A percentile compares a stretch with the other conserved stretches of the same genome.
Evolutionary conservation across 2,329 filamentous ascomycete genomes (phyloP).

Genomic region (Talaromyces sp.): DNA sequence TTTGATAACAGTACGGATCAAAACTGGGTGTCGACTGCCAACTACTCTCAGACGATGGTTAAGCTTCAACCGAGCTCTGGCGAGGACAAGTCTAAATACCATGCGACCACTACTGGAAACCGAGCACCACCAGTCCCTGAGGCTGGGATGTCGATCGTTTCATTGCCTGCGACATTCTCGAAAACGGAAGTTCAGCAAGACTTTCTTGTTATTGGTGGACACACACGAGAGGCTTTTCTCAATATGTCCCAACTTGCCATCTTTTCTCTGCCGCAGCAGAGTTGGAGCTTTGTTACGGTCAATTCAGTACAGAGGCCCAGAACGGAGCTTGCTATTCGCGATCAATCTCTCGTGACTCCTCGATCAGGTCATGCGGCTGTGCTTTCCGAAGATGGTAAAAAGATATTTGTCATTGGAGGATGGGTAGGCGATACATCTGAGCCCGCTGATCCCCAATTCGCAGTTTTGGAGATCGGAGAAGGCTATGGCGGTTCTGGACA

Average conservation of each 20-base stretch:
- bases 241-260: constrained; percentile 92
- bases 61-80: constrained; percentile 51
- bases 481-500: constrained; percentile 62
- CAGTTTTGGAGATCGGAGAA: constrained; percentile 72
- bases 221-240: constrained; percentile 80
- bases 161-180: constrained; percentile 69
- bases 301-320: constrained; percentile 48
- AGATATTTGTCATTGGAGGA: constrained; percentile 80
- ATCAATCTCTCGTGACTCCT: constrained; percentile 66
- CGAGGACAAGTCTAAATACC: constrained; percentile 32
- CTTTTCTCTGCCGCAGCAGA: constrained; percentile 82
- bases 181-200: constrained; percentile 69
- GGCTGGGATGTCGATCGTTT: constrained; percentile 83
- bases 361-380: constrained; percentile 88
- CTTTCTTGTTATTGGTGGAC: constrained; percentile 82
- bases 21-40: constrained; percentile 68
- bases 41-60: constrained; percentile 84
- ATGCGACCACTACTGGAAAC: constrained; percentile 48
- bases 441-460: constrained; percentile 80
- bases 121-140: constrained; percentile 73
- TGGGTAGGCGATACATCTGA: constrained; percentile 84
- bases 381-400: constrained; percentile 74
- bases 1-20: constrained; percentile 43
- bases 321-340: constrained; percentile 60
- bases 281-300: constrained; percentile 81